These are phyloP conservation scores for Boletellus ananiceps DNA, from an alignment of 768 basidiomycete genomes.

Conservation along the genomic window DNA sequence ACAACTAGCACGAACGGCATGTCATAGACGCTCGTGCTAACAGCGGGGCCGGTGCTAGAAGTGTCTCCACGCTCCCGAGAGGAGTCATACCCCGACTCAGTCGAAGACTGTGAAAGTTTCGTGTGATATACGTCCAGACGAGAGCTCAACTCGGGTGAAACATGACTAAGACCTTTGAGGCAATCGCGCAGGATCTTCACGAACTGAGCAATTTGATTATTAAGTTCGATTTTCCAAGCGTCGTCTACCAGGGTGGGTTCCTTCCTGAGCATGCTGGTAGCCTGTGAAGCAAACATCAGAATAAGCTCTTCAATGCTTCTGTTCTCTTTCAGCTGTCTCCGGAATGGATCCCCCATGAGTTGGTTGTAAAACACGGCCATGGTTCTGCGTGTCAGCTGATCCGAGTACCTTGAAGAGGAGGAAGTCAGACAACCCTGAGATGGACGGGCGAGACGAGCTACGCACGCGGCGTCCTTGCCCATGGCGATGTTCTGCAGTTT, in stretches of 20 bases:
- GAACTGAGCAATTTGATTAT: slow-evolving; percentile 88
- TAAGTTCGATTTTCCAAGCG: slow-evolving; percentile 89
- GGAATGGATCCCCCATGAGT: slow-evolving; percentile 80
- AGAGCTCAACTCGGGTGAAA: slow-evolving; percentile 75
- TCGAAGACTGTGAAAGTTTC: slow-evolving; percentile 64
- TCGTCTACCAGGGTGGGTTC: slow-evolving; percentile 80
- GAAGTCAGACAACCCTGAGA: slow-evolving; percentile 2
- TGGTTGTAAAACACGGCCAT: slow-evolving; percentile 93
- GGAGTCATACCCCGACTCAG: slow-evolving; percentile 66
- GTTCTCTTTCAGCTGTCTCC: slow-evolving; percentile 90
- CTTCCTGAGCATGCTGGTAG: slow-evolving; percentile 84
- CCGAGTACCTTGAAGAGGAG: slow-evolving; percentile 61
- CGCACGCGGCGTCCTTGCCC: slow-evolving; percentile 87
- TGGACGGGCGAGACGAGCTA: slow-evolving; percentile 16
- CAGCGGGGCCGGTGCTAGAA: slow-evolving; percentile 33
- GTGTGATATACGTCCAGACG: slow-evolving; percentile 81
- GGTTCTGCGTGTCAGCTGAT: slow-evolving; percentile 83
- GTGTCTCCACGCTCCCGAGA: slow-evolving; percentile 53
- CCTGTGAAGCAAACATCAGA: slow-evolving; percentile 90
- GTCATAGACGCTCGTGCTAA: slow-evolving; percentile 51
- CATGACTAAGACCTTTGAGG: slow-evolving; percentile 65
- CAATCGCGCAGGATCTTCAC: slow-evolving; percentile 82
- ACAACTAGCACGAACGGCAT: slow-evolving; percentile 75
- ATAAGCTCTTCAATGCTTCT: slow-evolving; percentile 97
- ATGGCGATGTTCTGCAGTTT: slow-evolving; percentile 89